Evolutionary conservation across 1,139 yeast genomes (phyloP), one percentile per base, ranked within the genome.

Genomic region (Geotrichum reessii): DNA sequence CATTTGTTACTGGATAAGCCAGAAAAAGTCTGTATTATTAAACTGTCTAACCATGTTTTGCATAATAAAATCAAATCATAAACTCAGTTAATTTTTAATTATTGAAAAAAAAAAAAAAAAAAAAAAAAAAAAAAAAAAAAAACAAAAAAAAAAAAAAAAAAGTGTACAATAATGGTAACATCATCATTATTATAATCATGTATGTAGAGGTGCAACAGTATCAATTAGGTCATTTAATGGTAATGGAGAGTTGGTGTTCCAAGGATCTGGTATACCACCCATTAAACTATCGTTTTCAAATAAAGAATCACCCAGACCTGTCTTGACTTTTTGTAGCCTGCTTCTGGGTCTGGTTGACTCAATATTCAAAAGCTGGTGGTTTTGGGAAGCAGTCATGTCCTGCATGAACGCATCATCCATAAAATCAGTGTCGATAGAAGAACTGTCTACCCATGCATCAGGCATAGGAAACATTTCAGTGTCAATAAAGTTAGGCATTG

Each of bases 191-290:
- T n/a, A n/a, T n/a, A n/a, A 24, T 7, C 37, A 50, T 11, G 53
- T 50, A 24, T 31, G 25, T 44, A 50, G 28, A 21, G 53, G 47
- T 19, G 53, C 46, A 19, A 50, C 53, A 21, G 53, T 50, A 21
- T 50, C 53, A 50, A 25, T 37, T 5, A 21, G 24, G 31, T 50
- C 53, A 21, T 31, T 50, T n/a, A 50, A 50, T 4, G 40, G 21
- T 1, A 44, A 47, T 22, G 37, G 53, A 4, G 53, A 44, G 12
- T 42, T 31, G 14, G 47, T 44, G 28, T 31, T 50, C 53, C 53
- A 50, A 6, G 53, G 47, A 22, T 50, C 53, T 37, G 22, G 33
- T 47, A 50, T 21, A 28, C 53, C 53, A 3, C 53, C 33, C 17
- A 44, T 27, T 19, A 50, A 21, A 22, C 46, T 50, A 14, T 19